phyloP scores from a whole-genome alignment of 495 filamentous ascomycete genomes.

The Talaromyces ruber region DNA sequence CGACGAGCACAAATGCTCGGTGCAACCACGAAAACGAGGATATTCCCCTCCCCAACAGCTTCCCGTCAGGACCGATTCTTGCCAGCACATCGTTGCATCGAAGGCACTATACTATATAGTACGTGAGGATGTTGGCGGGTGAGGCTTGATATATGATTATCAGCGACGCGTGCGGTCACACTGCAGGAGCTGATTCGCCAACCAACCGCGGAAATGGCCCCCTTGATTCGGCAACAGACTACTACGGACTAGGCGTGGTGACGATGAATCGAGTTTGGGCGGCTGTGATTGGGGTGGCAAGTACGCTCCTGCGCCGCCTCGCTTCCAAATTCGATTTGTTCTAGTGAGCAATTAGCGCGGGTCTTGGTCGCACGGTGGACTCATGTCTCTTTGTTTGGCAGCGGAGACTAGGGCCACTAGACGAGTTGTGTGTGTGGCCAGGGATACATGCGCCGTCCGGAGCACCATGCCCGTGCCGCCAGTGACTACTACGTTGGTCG shows the following conservation, averaged over 20 bases:
- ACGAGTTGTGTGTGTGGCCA: not conserved
- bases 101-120: not conserved
- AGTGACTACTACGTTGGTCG: not conserved
- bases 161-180: not conserved
- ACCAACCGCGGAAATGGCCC: not conserved
- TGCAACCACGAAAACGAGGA: constrained; percentile 5
- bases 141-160: not conserved
- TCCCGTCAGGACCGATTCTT: not conserved
- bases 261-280: not conserved
- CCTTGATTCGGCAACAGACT: not conserved
- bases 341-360: constrained; percentile 6
- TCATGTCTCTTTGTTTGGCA: constrained; percentile 7
- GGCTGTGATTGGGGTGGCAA: not conserved
- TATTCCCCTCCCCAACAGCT: constrained; percentile 1
- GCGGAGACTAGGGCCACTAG: constrained; percentile 6
- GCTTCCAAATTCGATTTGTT: constrained; percentile 2
- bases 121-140: not conserved
- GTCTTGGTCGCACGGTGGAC: not conserved
- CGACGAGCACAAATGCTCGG: not conserved
- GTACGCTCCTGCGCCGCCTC: not conserved
- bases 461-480: not conserved
- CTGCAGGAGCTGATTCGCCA: not conserved
- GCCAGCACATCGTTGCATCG: constrained; percentile 8
- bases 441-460: not conserved
- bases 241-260: not conserved